Evolutionary conservation across 176 grass and related monocot genomes (phyloP), one percentile per base, ranked within the genome.

Genomic region (Aegilops sharonensis): DNA sequence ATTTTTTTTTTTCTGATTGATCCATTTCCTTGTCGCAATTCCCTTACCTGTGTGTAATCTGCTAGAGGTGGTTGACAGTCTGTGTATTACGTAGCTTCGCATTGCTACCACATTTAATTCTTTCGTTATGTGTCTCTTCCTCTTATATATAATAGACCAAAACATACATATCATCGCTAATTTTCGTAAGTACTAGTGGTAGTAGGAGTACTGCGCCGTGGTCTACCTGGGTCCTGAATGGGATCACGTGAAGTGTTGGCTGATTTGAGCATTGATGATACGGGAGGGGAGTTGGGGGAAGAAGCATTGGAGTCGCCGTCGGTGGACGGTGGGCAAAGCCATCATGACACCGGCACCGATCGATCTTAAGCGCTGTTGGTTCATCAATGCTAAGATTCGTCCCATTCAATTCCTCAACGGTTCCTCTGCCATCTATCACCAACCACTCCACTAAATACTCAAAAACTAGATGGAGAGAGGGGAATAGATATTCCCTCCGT

Each of bases 351-450:
- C 1, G 30, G 59, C 29, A 4, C 12, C 30, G 54, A 18, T 39
- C 62, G 36, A 61, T 40, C 52, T 64, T 13, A 13, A 50, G 20
- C 39, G 45, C 13, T 75, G 85, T 81, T 80, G 45, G 15, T 61
- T 64, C 77, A 71, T 91, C 62, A 64, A 84, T 91, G 89, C 78
- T 11, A 20, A 57, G 85, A 68, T 60, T 37, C 75, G 54, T 9
- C 18, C 9, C 59, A 68, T 75, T 75, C 59, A 87, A 68, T 84
- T 56, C 68, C 25, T 68, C 85, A 72, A 29, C 82, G 21, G 8
- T 21, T 20, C 54, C 24, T 12, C 77, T 63, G 11, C 34, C 52
- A 79, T 70, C 43, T n/a, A 0, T 20, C 34, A 59, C 56, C 18
- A 59, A 20, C 56, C 20, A 59, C 18, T 21, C 11, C 11, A 47